A percentile compares a stretch with the other conserved stretches of the same genome.
phyloP scores from a whole-genome alignment of 257 asterid genomes.

The Petrea volubilis region DNA sequence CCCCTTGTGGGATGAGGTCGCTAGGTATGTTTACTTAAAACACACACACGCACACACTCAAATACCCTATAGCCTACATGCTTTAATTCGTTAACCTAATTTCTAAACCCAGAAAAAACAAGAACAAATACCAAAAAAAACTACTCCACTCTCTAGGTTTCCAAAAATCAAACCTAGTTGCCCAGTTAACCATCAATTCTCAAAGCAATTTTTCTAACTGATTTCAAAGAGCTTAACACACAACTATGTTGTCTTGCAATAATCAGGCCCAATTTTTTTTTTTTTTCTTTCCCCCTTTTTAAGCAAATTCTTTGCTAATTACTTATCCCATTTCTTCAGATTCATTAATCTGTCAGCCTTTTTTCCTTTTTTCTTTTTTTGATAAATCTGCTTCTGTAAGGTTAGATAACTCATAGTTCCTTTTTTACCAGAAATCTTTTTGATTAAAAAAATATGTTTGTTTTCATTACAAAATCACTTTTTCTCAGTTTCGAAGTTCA shows the following conservation, averaged over 20 bases:
- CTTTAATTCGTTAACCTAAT: neutral
- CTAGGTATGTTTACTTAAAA: conserved; percentile 49
- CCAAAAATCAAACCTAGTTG: neutral
- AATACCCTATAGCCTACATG: no score
- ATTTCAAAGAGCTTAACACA: neutral
- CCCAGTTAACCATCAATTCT: neutral
- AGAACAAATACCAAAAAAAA: neutral
- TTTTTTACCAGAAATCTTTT: neutral
- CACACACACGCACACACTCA: neutral
- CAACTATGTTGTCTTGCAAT: neutral
- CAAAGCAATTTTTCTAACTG: neutral
- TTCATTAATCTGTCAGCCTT: neutral
- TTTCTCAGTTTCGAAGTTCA: conserved; percentile 23
- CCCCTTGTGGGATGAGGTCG: conserved; percentile 93
- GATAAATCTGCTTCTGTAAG: neutral
- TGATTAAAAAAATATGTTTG: conserved; percentile 17
- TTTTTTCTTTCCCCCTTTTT: neutral
- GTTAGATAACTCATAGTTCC: neutral
- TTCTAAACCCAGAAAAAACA: neutral
- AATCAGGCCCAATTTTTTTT: neutral
- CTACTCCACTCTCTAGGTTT: neutral
- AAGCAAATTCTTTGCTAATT: neutral
- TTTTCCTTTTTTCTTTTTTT: neutral
- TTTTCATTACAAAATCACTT: conserved; percentile 29
- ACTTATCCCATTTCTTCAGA: neutral